Evolutionary conservation across 106 monocot genomes (phyloP), one percentile per base, ranked within the genome.

Genomic region (Dendrobium chrysotoxum): DNA sequence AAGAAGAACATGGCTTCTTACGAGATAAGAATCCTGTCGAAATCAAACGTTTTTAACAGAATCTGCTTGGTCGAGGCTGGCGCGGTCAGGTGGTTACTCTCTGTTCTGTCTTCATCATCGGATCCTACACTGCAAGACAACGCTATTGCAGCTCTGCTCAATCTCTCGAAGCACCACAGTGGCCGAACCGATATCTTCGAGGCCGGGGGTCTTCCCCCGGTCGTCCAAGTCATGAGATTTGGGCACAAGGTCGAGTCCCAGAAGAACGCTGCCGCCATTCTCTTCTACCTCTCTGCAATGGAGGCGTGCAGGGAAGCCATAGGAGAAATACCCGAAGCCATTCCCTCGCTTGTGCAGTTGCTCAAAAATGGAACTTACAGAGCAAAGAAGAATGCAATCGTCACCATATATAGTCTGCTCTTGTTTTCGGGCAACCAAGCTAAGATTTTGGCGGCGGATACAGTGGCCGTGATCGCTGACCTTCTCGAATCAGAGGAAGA

Each of bases 201-300:
- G 20, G 53, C 79, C 23, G 85, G 88, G 10, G 87, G 91, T 26
- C 28, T 91, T 1, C 23, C 58, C 16, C 78, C 85, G 8, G 44
- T 98, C 11, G 76, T 91, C 1, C 73, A 87, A 6, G 83, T 82
- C 10, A 80, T 93, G 41, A 80, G 26, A 20, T 25, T 50, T 5
- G 95, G 88, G 8, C 77, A 79, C 45, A 88, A 66, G 41, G 5
- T 74, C 2, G 89, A 92, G 28, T 80, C 87, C 0, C 79, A 77
- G 58, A 87, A 92, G 53, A 91, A 91, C 46, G 98, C 98, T 10
- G 95, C 91, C 0, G 95, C 89, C 1, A 82, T 92, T 35, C 64
- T 98, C 39, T 95, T 95, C 85, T 92, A 91, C 86, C 85, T 98
- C 55, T 84, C 92, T 1, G 79, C 92, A 12, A 79, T 85, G 17